Base-by-base conservation (phyloP, 2,329 filamentous ascomycete genomes). In the Cladosporium sp. region DNA sequence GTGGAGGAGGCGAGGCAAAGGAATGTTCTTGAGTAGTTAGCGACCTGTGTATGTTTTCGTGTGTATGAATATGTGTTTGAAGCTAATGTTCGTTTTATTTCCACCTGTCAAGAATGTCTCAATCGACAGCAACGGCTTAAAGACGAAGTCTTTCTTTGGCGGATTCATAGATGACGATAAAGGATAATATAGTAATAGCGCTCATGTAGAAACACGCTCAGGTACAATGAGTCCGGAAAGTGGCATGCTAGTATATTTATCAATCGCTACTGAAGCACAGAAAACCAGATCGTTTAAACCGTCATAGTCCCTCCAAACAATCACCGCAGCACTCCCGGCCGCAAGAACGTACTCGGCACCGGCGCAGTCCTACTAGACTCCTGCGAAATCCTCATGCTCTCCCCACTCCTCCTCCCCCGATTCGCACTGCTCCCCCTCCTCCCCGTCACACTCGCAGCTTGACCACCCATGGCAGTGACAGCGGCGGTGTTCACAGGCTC, bases 1-100 rank as follows among this genome's bases (percentile, higher is more conserved):
- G 86, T 89, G 12, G 81, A 85, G 65, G 85, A 84, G 65, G 86
- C 86, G 2, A 77, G 81, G 66, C 75, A 75, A 61, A 79, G 86
- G 67, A 89, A 88, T 74, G 76, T 75, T 33, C 10, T 37, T 3
- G 62, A 64, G 23, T 65, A n/a, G 52, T 5, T 31, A 10, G 16
- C 18, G 14, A 6, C 14, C 0, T 18, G 16, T 55, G 52, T 33
- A 37, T 1, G 5, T 28, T 6, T 5, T 26, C 37, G 53, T 37
- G 2, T 52, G 23, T 52, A 21, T 52, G n/a, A 7, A 52, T 52
- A 23, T 46, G 18, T 44, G 21, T 5, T 46, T 10, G 16, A 46
- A 46, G 40, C n/a, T 10, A 18, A 44, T n/a, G 37, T 7, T 18
- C 10, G 37, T n/a, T 44, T n/a, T n/a, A n/a, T n/a, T n/a, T n/a